These are phyloP conservation scores for Scedosporium aurantiacum DNA, from an alignment of 2,329 filamentous ascomycete species.

Conservation along the genomic window DNA sequence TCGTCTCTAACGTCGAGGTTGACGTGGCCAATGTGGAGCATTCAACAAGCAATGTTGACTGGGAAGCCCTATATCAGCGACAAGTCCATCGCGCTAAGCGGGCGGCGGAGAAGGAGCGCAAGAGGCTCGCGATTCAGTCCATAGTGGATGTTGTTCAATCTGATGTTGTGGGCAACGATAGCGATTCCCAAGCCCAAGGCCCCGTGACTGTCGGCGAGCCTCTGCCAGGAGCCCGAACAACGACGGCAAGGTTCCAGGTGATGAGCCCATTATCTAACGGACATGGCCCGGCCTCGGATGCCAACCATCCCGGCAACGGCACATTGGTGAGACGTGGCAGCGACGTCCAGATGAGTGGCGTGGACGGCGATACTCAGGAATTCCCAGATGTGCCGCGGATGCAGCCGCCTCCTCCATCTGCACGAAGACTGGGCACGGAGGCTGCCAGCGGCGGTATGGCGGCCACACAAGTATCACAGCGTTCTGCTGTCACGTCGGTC, in stretches of 20 bases:
- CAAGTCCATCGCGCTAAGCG: slow-evolving; percentile 55
- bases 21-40: slow-evolving; percentile 71
- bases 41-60: slow-evolving; percentile 58
- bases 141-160: slow-evolving; percentile 37
- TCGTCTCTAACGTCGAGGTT: slow-evolving; percentile 86
- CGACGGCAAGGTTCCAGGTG: slow-evolving; percentile 42
- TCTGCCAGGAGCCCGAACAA: slow-evolving; percentile 40
- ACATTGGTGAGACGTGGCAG: slow-evolving; percentile 27
- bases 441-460: slow-evolving; percentile 21
- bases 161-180: slow-evolving; percentile 40
- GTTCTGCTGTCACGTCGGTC: slow-evolving; percentile 47
- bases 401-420: slow-evolving; percentile 30
- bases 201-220: slow-evolving; percentile 53
- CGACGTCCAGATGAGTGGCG: slow-evolving; percentile 53
- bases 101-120: slow-evolving; percentile 48
- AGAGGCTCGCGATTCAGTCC: slow-evolving; percentile 51
- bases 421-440: slow-evolving; percentile 20
- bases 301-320: slow-evolving; percentile 42
- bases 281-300: slow-evolving; percentile 30
- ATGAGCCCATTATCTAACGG: slow-evolving; percentile 51
- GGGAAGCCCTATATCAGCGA: slow-evolving; percentile 68
- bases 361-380: slow-evolving; percentile 35
- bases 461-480: slow-evolving; percentile 54
- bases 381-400: slow-evolving; percentile 36
- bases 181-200: slow-evolving; percentile 42